phyloP scores from a whole-genome alignment of 169 alveolate species.

The Pseudocohnilembus persalinus region DNA sequence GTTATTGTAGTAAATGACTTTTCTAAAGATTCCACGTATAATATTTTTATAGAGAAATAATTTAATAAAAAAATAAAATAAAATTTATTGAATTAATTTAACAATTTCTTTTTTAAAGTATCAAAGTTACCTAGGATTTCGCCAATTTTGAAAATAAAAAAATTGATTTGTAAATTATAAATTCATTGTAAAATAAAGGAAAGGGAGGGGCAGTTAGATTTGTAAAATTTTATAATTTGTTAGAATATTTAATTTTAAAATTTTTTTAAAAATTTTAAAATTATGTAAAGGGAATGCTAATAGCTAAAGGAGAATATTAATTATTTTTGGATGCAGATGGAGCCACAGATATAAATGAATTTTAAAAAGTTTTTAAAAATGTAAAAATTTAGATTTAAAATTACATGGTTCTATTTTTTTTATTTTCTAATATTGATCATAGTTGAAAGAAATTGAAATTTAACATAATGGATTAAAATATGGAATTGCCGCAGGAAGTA shows the following conservation, averaged over 20 bases:
- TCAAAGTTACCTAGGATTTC: conserved; percentile 35
- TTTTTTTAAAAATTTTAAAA: not conserved
- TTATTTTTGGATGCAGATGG: conserved; percentile 91
- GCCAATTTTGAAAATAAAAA: conserved; percentile 15
- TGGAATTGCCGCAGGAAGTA: conserved; percentile 82
- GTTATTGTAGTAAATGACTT: conserved; percentile 87
- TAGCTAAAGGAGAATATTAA: conserved; percentile 68
- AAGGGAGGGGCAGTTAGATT: conserved; percentile 88
- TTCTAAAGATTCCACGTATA: conserved; percentile 78
- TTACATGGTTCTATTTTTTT: not conserved
- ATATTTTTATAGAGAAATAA: conserved; percentile 47
- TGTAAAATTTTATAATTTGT: conserved; percentile 28
- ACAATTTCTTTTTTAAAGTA: conserved; percentile 4
- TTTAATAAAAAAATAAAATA: conserved; percentile 25
- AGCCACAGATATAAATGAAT: conserved; percentile 84
- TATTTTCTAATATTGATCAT: conserved; percentile 8
- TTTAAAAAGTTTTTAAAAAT: conserved; percentile 48
- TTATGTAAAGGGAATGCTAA: conserved; percentile 58
- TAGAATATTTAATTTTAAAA: not conserved
- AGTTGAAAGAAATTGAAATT: conserved; percentile 43
- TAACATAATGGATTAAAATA: not conserved
- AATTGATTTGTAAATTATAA: conserved; percentile 55
- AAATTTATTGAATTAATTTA: not conserved
- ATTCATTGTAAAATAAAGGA: conserved; percentile 73
- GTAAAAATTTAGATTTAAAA: conserved; percentile 11